A percentile compares a stretch with the other conserved stretches of the same genome.
Conservation (phyloP, 768 basidiomycete species). For the Auricularia sp. region DNA sequence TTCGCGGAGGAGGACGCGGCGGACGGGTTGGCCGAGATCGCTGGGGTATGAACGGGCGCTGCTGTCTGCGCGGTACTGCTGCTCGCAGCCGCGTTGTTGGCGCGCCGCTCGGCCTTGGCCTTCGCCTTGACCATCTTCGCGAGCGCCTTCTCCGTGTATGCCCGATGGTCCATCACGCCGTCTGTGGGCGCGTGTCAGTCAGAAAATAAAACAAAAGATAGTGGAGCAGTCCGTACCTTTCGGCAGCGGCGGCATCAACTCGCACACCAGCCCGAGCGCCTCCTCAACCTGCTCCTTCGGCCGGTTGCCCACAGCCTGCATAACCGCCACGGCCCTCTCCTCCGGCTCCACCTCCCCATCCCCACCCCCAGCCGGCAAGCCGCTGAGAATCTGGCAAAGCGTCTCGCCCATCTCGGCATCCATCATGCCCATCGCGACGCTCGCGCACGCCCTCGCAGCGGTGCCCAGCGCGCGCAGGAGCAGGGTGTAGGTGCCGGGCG, state of each 20-base stretch:
- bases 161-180: constrained; percentile 89
- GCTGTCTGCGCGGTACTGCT: constrained; percentile 17
- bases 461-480: constrained; percentile 81
- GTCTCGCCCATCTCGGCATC: constrained; percentile 92
- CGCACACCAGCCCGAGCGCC: constrained; percentile 76
- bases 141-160: constrained; percentile 80
- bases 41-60: constrained; percentile 19
- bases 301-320: constrained; percentile 93
- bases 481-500: constrained; percentile 60
- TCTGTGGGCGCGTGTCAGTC: constrained; percentile 34
- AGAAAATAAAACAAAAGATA: not conserved
- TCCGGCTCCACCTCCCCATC: constrained; percentile 74
- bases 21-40: constrained; percentile 11
- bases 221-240: constrained; percentile 48
- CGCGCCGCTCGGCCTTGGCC: constrained; percentile 71
- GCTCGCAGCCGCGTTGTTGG: constrained; percentile 46
- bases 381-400: constrained; percentile 89
- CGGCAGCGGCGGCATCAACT: constrained; percentile 86
- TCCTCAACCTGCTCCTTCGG: constrained; percentile 98
- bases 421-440: constrained; percentile 74
- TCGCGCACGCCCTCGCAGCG: constrained; percentile 79
- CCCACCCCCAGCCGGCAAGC: constrained; percentile 12
- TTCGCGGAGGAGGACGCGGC: constrained; percentile 13
- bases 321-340: constrained; percentile 91
- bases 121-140: constrained; percentile 68